Conservation (phyloP, 805 yeast genomes). For the Metschnikowia similis region DNA sequence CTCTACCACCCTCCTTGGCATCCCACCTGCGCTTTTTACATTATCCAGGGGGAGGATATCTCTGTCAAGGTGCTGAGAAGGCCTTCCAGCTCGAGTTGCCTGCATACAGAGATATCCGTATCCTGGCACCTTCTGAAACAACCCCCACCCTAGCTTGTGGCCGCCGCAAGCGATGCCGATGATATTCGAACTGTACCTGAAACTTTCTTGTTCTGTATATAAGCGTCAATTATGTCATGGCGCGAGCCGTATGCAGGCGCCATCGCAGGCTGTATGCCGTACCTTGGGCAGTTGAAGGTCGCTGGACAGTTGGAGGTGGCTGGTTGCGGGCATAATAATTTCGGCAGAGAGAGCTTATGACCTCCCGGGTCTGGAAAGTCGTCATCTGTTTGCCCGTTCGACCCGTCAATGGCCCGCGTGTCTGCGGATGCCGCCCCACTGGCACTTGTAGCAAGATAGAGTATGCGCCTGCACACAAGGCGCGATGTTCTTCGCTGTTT, state of each 20-base stretch:
- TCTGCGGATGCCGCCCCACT: not conserved
- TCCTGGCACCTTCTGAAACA: too few relatives aligned
- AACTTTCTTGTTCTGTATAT: not conserved
- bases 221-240: not conserved
- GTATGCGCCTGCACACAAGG: not conserved
- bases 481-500: slow-evolving; percentile 2
- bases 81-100: too few relatives aligned
- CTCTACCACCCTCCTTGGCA: too few relatives aligned
- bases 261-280: not conserved
- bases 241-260: not conserved
- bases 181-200: not conserved
- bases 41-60: too few relatives aligned
- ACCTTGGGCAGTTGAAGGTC: not conserved
- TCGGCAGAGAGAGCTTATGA: not conserved
- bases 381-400: too few relatives aligned
- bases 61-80: too few relatives aligned
- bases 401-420: not conserved
- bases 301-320: too few relatives aligned
- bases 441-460: not conserved
- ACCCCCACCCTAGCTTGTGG: too few relatives aligned
- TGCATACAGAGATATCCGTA: too few relatives aligned
- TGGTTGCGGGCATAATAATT: not conserved
- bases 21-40: too few relatives aligned
- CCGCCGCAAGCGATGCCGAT: too few relatives aligned
- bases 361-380: too few relatives aligned